Evolutionary conservation across 768 basidiomycete species (phyloP).

Genomic region (Termitomyces sp.): DNA sequence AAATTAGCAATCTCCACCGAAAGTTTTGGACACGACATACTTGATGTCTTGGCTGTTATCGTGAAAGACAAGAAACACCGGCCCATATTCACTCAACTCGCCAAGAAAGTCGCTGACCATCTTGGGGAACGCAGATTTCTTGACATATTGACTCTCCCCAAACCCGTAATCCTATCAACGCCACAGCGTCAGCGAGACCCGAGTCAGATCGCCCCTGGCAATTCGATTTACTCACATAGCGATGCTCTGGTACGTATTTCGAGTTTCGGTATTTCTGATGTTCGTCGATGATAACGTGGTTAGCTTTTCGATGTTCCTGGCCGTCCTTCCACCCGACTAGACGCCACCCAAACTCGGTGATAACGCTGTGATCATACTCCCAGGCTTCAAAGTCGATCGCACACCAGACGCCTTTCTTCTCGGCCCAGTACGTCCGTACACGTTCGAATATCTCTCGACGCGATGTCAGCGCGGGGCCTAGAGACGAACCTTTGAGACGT

Average conservation of each 20-base stretch:
- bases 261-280: conserved; percentile 52
- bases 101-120: conserved; percentile 45
- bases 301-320: conserved; percentile 39
- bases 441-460: conserved; percentile 66
- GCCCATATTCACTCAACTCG: conserved; percentile 37
- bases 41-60: conserved; percentile 75
- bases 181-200: neutral
- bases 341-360: conserved; percentile 86
- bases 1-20: neutral
- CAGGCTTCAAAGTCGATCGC: conserved; percentile 82
- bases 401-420: conserved; percentile 66
- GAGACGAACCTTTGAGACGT: conserved; percentile 52
- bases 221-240: conserved; percentile 50
- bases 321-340: conserved; percentile 51
- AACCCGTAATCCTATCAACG: conserved; percentile 55
- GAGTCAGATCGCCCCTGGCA: neutral
- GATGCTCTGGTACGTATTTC: conserved; percentile 57
- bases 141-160: conserved; percentile 54
- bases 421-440: conserved; percentile 56
- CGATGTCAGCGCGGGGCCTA: conserved; percentile 43
- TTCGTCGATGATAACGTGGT: conserved; percentile 65
- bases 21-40: conserved; percentile 26
- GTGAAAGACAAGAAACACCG: conserved; percentile 79
- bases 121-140: conserved; percentile 44
- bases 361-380: conserved; percentile 66